A percentile compares a stretch with the other conserved stretches of the same genome.
Evolutionary conservation across 306 rosid genomes (phyloP).

Genomic region (Delonix regia): DNA sequence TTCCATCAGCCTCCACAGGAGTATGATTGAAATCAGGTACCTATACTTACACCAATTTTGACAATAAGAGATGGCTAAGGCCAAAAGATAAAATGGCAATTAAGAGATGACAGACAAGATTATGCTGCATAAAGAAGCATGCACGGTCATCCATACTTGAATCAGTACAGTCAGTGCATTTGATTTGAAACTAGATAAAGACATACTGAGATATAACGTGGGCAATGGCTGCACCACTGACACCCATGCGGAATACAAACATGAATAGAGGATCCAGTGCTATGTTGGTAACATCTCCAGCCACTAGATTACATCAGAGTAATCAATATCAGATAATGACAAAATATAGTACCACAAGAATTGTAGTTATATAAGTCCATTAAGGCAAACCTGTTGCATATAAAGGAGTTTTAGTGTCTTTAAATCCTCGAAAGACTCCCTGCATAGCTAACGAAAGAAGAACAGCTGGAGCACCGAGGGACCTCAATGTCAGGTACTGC

Average conservation of each 20-base stretch:
- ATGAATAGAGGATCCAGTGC: constrained; percentile 84
- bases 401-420: constrained; percentile 91
- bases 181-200: constrained; percentile 5
- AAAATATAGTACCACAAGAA: not conserved
- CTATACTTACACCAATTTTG: constrained; percentile 42
- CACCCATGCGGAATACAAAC: constrained; percentile 66
- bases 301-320: constrained; percentile 57
- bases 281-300: constrained; percentile 85
- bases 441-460: constrained; percentile 97
- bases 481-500: constrained; percentile 77
- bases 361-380: constrained; percentile 16
- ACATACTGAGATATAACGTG: constrained; percentile 97
- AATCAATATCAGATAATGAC: constrained; percentile 31
- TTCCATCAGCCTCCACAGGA: constrained; percentile 67
- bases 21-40: constrained; percentile 73
- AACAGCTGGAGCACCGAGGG: constrained; percentile 98
- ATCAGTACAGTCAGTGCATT: not conserved
- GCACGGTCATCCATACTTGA: constrained; percentile 16
- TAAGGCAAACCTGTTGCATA: constrained; percentile 75
- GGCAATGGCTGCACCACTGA: constrained; percentile 92
- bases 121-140: constrained; percentile 17
- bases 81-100: constrained; percentile 19
- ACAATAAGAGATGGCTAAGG: constrained; percentile 14
- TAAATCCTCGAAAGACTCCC: constrained; percentile 93
- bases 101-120: not conserved